Percentiles rank a stretch among this genome's conserved stretches.
These are phyloP conservation scores for Phyllosticta paracitricarpa DNA, from an alignment of 2,329 filamentous ascomycete genomes.

Conservation along the genomic window DNA sequence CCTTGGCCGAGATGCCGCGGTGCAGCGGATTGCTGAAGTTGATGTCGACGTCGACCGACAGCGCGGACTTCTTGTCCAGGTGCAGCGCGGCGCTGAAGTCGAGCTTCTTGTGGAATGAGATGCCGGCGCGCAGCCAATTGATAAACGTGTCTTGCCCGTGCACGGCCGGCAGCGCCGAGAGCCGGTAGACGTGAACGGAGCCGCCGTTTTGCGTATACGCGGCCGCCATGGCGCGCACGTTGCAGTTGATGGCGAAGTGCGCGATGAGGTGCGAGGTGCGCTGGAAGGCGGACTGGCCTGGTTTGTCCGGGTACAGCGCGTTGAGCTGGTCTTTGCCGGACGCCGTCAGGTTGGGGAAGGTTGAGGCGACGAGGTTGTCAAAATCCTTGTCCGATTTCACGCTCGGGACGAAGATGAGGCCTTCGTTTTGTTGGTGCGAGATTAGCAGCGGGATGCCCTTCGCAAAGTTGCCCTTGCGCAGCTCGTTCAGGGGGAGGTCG, in stretches of 20 bases:
- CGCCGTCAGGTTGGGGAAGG: conserved; percentile 21
- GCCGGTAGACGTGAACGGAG: neutral
- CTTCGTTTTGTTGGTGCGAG: conserved; percentile 37
- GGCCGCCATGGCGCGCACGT: neutral
- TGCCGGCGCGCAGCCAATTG: neutral
- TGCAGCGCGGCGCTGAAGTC: neutral
- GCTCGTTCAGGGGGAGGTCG: neutral
- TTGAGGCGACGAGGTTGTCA: conserved; percentile 15
- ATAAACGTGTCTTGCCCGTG: neutral
- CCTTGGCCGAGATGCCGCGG: neutral
- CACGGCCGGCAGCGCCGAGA: neutral
- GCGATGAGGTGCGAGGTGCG: neutral
- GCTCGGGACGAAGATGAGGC: conserved; percentile 22
- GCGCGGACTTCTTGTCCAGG: neutral
- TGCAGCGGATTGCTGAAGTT: neutral
- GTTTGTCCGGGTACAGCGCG: neutral
- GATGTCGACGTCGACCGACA: neutral
- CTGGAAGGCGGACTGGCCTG: neutral
- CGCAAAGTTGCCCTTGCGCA: conserved; percentile 17
- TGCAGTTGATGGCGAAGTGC: neutral
- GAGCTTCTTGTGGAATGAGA: neutral
- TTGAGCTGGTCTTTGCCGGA: neutral
- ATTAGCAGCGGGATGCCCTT: conserved; percentile 25
- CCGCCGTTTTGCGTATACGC: neutral
- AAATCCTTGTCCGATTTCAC: conserved; percentile 14